Conservation (phyloP, 2,329 filamentous ascomycete species). For the Curvularia sp. region DNA sequence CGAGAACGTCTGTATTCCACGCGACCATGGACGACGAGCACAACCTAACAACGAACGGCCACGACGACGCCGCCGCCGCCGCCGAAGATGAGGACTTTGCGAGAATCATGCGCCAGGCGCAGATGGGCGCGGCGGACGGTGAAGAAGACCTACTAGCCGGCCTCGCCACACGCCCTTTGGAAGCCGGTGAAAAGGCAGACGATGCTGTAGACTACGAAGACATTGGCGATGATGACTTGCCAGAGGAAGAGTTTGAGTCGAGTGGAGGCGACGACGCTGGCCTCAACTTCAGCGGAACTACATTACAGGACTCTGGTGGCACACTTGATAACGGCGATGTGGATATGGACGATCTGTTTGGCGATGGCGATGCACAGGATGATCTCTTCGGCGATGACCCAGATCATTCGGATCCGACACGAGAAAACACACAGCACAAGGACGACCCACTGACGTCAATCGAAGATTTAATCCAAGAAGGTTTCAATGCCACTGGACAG, state of each 20-base stretch:
- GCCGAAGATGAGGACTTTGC: conserved; percentile 35
- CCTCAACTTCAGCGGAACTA: conserved; percentile 42
- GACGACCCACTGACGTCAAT: conserved; percentile 50
- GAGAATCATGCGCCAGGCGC: conserved; percentile 30
- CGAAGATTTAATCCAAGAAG: conserved; percentile 25
- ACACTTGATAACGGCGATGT: conserved; percentile 51
- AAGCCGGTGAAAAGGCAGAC: conserved; percentile 78
- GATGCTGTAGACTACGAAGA: conserved; percentile 92
- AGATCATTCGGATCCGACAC: conserved; percentile 32
- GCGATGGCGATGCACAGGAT: conserved; percentile 56
- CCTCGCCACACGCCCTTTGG: conserved; percentile 48
- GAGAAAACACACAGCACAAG: conserved; percentile 41
- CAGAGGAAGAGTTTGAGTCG: conserved; percentile 66
- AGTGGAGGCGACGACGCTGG: conserved; percentile 30
- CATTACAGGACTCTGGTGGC: conserved; percentile 37
- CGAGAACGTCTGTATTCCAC: conserved; percentile 18
- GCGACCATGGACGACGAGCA: conserved; percentile 36
- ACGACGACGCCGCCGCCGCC: conserved; percentile 21
- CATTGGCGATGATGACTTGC: conserved; percentile 88
- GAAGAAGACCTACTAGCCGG: conserved; percentile 36
- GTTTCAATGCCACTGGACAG: conserved; percentile 15
- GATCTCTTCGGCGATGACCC: conserved; percentile 44
- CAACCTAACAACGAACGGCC: conserved; percentile 20
- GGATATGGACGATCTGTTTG: conserved; percentile 72
- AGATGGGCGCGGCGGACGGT: conserved; percentile 27